Base-by-base conservation (phyloP, 2,329 filamentous ascomycete species). In the Cladophialophora chaetospira region DNA sequence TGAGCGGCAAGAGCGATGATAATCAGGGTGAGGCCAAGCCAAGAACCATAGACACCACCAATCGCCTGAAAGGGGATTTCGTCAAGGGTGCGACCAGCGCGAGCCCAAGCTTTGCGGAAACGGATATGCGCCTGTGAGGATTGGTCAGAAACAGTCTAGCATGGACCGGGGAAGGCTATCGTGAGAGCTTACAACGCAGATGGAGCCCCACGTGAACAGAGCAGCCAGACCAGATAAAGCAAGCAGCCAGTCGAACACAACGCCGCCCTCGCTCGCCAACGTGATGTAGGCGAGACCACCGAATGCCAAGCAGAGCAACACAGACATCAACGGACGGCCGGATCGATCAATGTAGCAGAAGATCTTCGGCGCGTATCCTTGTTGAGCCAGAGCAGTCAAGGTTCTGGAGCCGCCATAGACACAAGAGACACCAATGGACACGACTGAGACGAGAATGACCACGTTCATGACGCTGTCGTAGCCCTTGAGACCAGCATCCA, bases 51-150 rank as follows among this genome's bases (percentile, higher is more conserved):
- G 5, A 94, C 76, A 58, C 93, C 93, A 3, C 88, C 83, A 69
- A 95, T 89, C 0, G 88, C 89, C 33, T 75, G 79, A 77, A 93
- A 97, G 4, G 92, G 88, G 4, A 97, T 80, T 65, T 96, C 89
- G 53, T 85, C 78, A 29, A 92, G 76, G 15, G 77, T 79, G 69
- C 87, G 87, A 40, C 88, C 88, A 60, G 86, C 82, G 9, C 75
- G 68, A 42, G 77, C 79, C 90, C 91, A 96, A n/a, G 86, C 89
- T 23, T 76, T 75, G 62, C 92, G 89, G 82, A 97, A 97, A 54
- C 91, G 90, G 69, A 97, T 95, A 73, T 97, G 92, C 21, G 88
- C 72, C 38, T 45, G 25, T 19, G n/a, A 11, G 33, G 26, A 17
- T 17, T 28, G 25, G 57, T 91, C 1, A 92, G 92, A 68, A 1